Evolutionary conservation across 345 rosid species (phyloP), one percentile per base, ranked within the genome.

Genomic region (Arabidopsis suecica): DNA sequence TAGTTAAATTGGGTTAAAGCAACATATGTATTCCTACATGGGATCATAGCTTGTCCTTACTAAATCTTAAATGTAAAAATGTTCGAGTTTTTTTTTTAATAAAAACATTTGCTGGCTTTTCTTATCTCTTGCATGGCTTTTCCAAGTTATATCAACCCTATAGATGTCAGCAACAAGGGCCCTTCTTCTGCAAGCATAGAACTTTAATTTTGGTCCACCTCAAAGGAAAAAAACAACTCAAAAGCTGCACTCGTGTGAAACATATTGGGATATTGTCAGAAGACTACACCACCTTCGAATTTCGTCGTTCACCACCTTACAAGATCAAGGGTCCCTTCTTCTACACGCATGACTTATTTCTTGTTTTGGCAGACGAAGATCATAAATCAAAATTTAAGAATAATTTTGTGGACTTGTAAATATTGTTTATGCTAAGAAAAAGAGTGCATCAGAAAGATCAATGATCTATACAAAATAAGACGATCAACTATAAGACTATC

Each of bases 191-290:
- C 59, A 61, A 49, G 65, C 41, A 76, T 62, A 63, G 50, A 54
- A 44, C 71, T 69, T 76, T 62, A 53, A 56, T 53, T 44, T 47
- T 36, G 75, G 65, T 62, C 71, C 75, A 68, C 47, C 69, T 60
- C 6, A 47, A 38, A 44, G 18, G 8, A 23, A 34, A 32, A 48
- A 13, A 45, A 45, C 75, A 62, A 69, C 75, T n/a, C 59, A 69
- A 76, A 69, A 76, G 75, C 69, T 76, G 75, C 75, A 65, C 65
- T 54, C 70, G 59, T 76, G 70, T 69, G 75, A 69, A 76, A 62
- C 63, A 61, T 75, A 75, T 75, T 68, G 79, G 57, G 74, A 68
- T 61, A 7, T 61, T 75, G 74, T 75, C 79, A 75, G 79, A 75
- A 60, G 47, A 68, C 48, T 45, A 42, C 49, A 40, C 68, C 62